phyloP scores from a whole-genome alignment of 192 early-diverging fungal species.

The Gonapodya prolifera region DNA sequence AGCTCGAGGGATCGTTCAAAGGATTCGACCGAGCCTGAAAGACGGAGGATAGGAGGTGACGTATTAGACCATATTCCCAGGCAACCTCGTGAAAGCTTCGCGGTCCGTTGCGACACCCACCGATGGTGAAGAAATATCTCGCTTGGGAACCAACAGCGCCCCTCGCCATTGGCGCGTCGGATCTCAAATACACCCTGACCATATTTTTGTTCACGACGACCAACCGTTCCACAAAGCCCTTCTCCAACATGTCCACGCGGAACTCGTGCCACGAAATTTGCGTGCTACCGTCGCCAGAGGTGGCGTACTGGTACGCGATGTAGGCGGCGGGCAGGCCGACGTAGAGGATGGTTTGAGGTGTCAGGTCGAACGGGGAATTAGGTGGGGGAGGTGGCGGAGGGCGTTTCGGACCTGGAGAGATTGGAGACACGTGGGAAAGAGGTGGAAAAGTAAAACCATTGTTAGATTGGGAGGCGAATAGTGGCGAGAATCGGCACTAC shows the following conservation, averaged over 20 bases:
- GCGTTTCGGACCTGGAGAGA: constrained; percentile 6
- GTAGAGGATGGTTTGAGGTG: not conserved
- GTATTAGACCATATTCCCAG: not conserved
- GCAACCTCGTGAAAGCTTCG: not conserved
- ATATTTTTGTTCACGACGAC: constrained; percentile 77
- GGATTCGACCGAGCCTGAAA: constrained; percentile 61
- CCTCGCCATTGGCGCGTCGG: constrained; percentile 33
- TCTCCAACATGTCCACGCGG: constrained; percentile 72
- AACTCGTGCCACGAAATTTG: constrained; percentile 94
- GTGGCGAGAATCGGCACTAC: constrained; percentile 6
- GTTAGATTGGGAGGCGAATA: constrained; percentile 15
- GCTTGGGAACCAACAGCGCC: not conserved
- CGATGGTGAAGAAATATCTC: constrained; percentile 75
- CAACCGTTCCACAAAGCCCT: constrained; percentile 81
- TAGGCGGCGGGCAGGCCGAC: constrained; percentile 14
- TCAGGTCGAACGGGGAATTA: not conserved
- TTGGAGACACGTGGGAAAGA: constrained; percentile 21
- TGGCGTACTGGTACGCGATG: constrained; percentile 7
- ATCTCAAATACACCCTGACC: constrained; percentile 66
- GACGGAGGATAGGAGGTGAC: not conserved
- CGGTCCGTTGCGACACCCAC: not conserved
- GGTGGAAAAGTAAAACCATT: constrained; percentile 8
- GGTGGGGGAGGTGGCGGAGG: not conserved
- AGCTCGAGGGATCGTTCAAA: constrained; percentile 85
- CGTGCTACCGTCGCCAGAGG: not conserved